Conservation (phyloP, 352 stramenopile species). For the Pythium inflatum region DNA sequence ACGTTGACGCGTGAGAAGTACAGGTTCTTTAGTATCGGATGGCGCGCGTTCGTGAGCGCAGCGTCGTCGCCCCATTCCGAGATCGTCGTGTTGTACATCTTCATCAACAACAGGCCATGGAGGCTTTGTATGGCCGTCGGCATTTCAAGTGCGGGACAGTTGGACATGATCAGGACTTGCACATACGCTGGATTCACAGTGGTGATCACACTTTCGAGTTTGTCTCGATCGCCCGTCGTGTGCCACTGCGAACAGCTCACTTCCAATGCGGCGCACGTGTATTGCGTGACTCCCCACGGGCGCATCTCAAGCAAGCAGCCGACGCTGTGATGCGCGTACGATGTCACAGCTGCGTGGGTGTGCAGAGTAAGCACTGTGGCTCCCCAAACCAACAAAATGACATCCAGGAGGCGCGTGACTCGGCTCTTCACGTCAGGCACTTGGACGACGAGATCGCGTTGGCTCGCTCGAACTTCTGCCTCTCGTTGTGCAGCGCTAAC, state of each 20-base stretch:
- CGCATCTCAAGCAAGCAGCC: slow-evolving; percentile 32
- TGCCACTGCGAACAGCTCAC: slow-evolving; percentile 24
- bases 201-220: background rate
- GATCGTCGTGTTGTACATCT: slow-evolving; percentile 24
- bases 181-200: background rate
- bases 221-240: background rate
- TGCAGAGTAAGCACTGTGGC: slow-evolving; percentile 11
- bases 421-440: background rate
- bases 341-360: background rate
- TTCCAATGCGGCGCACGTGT: slow-evolving; percentile 28
- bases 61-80: background rate
- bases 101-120: background rate
- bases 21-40: background rate
- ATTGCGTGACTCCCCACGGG: slow-evolving; percentile 11
- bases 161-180: slow-evolving; percentile 1
- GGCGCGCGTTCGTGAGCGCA: background rate
- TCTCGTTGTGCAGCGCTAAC: background rate
- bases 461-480: background rate
- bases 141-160: slow-evolving; percentile 20
- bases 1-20: slow-evolving; percentile 2
- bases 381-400: slow-evolving; percentile 17
- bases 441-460: background rate
- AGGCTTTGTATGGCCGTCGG: background rate
- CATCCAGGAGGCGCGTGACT: slow-evolving; percentile 2
- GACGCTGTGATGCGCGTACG: background rate